Conservation (phyloP, 2,329 filamentous ascomycete genomes). For the Lachnellula occidentalis region DNA sequence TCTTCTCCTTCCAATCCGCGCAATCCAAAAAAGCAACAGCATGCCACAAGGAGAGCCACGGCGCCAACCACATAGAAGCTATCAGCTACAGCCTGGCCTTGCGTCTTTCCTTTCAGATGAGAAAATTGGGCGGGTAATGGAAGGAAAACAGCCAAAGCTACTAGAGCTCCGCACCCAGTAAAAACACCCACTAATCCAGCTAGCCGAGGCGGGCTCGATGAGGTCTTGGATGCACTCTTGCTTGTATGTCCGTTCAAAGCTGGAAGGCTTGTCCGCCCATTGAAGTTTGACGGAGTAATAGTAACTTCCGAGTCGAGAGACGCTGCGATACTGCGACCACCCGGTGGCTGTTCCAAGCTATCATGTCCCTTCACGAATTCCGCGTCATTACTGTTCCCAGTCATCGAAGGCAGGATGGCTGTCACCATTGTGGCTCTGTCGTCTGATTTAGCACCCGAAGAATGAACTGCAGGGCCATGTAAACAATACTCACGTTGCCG, state of each 20-base stretch:
- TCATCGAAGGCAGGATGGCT: conserved; percentile 74
- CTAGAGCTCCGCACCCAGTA: conserved; percentile 83
- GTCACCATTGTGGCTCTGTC: conserved; percentile 87
- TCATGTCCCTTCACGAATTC: conserved; percentile 19
- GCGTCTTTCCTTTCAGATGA: conserved; percentile 63
- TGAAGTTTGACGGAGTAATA: conserved; percentile 61
- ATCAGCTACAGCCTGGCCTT: conserved; percentile 68
- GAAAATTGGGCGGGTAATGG: conserved; percentile 79
- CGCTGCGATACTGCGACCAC: conserved; percentile 52
- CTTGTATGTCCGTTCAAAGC: conserved; percentile 6
- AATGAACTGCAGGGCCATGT: conserved; percentile 2
- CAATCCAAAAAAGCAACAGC: conserved; percentile 75
- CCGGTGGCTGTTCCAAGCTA: conserved; percentile 9
- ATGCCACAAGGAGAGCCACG: conserved; percentile 65
- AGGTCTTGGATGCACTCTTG: conserved; percentile 15
- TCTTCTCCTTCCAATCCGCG: conserved; percentile 66
- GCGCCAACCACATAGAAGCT: conserved; percentile 83
- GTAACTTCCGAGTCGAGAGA: conserved; percentile 71
- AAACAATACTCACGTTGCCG: conserved; percentile 62
- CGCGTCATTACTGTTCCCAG: conserved; percentile 37
- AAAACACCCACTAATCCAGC: conserved; percentile 90
- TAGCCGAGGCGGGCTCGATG: conserved; percentile 53
- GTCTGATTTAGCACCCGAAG: conserved; percentile 1
- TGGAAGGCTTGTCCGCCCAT: conserved; percentile 9
- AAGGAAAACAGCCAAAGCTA: conserved; percentile 77